A percentile compares a stretch with the other conserved stretches of the same genome.
phyloP scores from a whole-genome alignment of 345 rosid genomes.

The Camelina hispida region DNA sequence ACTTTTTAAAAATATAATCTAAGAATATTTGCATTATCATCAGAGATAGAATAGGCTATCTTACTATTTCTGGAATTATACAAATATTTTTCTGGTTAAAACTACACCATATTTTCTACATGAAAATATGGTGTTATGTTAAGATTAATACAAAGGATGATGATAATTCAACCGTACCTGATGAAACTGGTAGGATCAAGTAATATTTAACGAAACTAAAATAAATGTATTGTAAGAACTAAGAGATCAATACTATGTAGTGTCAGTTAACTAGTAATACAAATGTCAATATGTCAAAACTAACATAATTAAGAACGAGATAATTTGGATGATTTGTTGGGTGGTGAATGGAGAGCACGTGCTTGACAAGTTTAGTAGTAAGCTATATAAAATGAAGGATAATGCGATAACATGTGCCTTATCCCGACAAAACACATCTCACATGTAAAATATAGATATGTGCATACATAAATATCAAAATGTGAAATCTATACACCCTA shows the following conservation, averaged over 20 bases:
- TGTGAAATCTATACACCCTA: slow-evolving; percentile 15
- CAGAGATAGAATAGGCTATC: background rate
- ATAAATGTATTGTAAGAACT: background rate
- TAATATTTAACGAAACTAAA: background rate
- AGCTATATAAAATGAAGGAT: slow-evolving; percentile 43
- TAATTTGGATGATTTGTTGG: slow-evolving; percentile 37
- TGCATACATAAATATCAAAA: background rate
- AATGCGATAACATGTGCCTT: slow-evolving; percentile 48
- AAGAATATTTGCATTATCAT: slow-evolving; percentile 8
- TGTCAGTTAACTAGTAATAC: slow-evolving; percentile 19
- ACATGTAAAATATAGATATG: slow-evolving; percentile 24
- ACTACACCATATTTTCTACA: background rate
- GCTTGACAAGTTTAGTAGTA: slow-evolving; percentile 41
- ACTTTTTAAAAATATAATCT: background rate
- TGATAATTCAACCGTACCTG: background rate
- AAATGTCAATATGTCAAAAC: slow-evolving; percentile 30
- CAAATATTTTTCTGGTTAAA: background rate
- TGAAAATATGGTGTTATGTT: background rate
- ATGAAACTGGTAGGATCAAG: background rate
- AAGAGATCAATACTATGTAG: background rate
- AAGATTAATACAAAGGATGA: background rate
- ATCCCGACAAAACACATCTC: slow-evolving; percentile 48
- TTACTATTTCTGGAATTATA: slow-evolving; percentile 30
- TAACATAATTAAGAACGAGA: slow-evolving; percentile 34
- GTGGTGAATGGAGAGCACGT: slow-evolving; percentile 47